These are phyloP conservation scores for Suillus hirtellus DNA, from an alignment of 768 basidiomycete species.

Conservation along the genomic window DNA sequence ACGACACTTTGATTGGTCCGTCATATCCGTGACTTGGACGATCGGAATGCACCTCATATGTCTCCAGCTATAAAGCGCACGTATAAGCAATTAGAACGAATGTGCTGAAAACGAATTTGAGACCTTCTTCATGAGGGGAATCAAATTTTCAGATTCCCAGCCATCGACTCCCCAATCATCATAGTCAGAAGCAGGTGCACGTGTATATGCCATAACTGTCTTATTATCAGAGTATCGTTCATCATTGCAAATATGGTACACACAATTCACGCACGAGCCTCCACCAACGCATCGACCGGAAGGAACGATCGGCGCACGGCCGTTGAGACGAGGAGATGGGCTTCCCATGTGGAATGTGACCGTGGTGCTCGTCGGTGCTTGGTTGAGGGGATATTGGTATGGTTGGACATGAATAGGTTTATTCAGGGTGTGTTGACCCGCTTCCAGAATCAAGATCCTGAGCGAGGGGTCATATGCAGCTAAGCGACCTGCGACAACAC, in stretches of 20 bases:
- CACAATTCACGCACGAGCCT: no score
- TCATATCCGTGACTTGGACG: conserved; percentile 24
- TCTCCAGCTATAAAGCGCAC: conserved; percentile 20
- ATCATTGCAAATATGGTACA: not conserved
- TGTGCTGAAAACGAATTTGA: not conserved
- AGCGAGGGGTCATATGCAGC: no score
- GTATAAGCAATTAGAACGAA: not conserved
- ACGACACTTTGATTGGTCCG: conserved; percentile 26
- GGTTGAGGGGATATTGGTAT: no score
- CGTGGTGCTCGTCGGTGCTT: no score
- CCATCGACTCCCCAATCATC: conserved; percentile 32
- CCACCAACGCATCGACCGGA: no score
- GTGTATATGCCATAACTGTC: conserved; percentile 52
- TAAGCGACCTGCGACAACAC: no score
- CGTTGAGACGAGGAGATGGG: no score
- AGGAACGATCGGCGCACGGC: no score
- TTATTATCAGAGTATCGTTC: not conserved
- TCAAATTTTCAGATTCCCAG: conserved; percentile 29
- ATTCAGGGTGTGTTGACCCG: no score
- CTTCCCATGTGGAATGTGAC: no score
- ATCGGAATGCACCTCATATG: conserved; percentile 19
- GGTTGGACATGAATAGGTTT: no score
- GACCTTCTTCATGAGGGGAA: conserved; percentile 29
- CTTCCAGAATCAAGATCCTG: no score
- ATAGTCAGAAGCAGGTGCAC: conserved; percentile 59